Conservation (phyloP, 768 basidiomycete species). For the Lentinula lateritia region DNA sequence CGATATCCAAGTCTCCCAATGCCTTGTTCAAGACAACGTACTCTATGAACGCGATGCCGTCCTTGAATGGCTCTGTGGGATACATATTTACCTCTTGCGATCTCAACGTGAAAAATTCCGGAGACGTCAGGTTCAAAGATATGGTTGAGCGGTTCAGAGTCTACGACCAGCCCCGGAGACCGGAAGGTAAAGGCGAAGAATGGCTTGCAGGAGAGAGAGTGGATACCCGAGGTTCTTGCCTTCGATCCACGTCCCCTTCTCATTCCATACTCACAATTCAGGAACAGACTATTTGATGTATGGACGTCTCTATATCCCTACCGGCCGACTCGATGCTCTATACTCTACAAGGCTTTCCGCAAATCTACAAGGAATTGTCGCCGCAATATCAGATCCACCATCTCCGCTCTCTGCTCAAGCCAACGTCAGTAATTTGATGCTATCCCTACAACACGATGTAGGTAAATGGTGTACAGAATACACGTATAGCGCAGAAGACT, state of each 20-base stretch:
- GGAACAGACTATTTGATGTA: conserved; percentile 85
- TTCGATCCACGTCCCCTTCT: neutral
- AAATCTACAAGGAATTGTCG: conserved; percentile 76
- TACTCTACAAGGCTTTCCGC: conserved; percentile 79
- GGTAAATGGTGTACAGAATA: conserved; percentile 94
- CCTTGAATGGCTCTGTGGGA: conserved; percentile 86
- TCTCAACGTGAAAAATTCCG: conserved; percentile 64
- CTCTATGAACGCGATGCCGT: conserved; percentile 89
- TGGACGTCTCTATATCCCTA: conserved; percentile 86
- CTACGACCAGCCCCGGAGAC: conserved; percentile 74
- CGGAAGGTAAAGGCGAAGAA: conserved; percentile 73
- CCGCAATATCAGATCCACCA: conserved; percentile 81
- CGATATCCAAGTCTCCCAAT: conserved; percentile 85
- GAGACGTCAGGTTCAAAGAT: conserved; percentile 76
- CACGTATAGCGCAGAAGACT: conserved; percentile 89
- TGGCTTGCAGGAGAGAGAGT: conserved; percentile 79
- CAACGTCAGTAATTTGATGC: conserved; percentile 64
- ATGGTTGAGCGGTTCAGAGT: conserved; percentile 87
- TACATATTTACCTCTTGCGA: conserved; percentile 92
- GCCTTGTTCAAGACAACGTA: conserved; percentile 85
- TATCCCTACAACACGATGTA: conserved; percentile 87
- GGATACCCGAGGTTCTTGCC: conserved; percentile 61
- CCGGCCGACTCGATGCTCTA: conserved; percentile 82
- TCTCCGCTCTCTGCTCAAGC: conserved; percentile 38
- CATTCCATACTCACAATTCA: conserved; percentile 8